Conservation (phyloP, 805 yeast species). For the Saturnispora diversa region DNA sequence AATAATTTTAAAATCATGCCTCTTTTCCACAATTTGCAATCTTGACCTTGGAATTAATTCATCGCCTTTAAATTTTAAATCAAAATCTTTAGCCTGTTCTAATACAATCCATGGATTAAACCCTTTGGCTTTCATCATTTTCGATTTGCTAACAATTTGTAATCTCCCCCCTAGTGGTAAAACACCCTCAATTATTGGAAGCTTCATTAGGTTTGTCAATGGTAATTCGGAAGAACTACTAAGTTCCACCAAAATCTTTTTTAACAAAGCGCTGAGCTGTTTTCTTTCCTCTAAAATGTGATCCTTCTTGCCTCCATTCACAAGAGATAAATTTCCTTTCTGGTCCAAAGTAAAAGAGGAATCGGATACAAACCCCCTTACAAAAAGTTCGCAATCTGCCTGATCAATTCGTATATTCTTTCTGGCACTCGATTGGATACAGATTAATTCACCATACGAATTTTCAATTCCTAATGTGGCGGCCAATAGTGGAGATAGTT, state of each 20-base stretch:
- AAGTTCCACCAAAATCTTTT: conserved; percentile 10
- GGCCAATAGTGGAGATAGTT: conserved; percentile 30
- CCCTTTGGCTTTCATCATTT: conserved; percentile 11
- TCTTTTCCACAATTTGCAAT: conserved; percentile 15
- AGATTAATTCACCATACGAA: conserved; percentile 45
- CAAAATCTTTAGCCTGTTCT: conserved; percentile 28
- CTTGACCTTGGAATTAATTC: conserved; percentile 39
- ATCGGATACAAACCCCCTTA: conserved; percentile 50
- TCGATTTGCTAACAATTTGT: conserved; percentile 19
- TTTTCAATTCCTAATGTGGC: conserved; percentile 46
- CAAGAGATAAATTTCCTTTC: conserved; percentile 6
- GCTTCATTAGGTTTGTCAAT: conserved; percentile 41
- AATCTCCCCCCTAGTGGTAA: conserved; percentile 57
- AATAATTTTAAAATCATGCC: conserved; percentile 31
- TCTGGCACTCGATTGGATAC: conserved; percentile 32
- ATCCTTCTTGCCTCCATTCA: neutral
- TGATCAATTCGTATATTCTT: conserved; percentile 9
- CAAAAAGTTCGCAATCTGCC: conserved; percentile 8
- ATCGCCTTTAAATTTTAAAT: conserved; percentile 38
- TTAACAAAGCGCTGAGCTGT: conserved; percentile 14
- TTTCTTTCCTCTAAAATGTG: conserved; percentile 16
- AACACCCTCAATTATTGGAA: conserved; percentile 41
- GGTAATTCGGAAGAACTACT: conserved; percentile 20
- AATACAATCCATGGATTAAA: conserved; percentile 10
- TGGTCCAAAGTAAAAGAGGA: conserved; percentile 20